phyloP scores from a whole-genome alignment of 331 rosid species.

The Dryas integrifolia region DNA sequence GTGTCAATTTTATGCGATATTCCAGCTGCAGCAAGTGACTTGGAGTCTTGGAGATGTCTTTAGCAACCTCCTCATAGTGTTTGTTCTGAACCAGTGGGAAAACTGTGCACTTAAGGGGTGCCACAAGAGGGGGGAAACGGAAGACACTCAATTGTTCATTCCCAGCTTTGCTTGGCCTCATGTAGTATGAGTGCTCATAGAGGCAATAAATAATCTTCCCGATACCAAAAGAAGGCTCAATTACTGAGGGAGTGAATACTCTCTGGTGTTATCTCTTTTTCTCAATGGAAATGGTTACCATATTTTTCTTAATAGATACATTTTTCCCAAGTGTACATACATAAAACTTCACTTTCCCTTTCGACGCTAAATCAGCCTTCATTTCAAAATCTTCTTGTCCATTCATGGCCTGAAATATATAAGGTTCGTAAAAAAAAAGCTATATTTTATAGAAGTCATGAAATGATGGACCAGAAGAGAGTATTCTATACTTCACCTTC shows the following conservation, averaged over 20 bases:
- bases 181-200: constrained; percentile 83
- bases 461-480: constrained; percentile 16
- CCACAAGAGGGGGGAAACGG: constrained; percentile 81
- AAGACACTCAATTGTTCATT: constrained; percentile 76
- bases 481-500: constrained; percentile 56
- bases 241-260: constrained; percentile 95
- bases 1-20: constrained; percentile 81
- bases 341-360: constrained; percentile 69
- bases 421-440: constrained; percentile 14
- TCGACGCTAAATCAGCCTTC: constrained; percentile 66
- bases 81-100: constrained; percentile 95
- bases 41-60: constrained; percentile 76
- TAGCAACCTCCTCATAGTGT: constrained; percentile 75
- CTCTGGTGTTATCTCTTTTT: constrained; percentile 83
- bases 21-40: constrained; percentile 75
- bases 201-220: constrained; percentile 95
- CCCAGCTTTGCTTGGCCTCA: constrained; percentile 75
- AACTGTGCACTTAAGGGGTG: constrained; percentile 96
- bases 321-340: constrained; percentile 71
- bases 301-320: constrained; percentile 54
- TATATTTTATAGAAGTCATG: constrained; percentile 3
- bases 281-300: constrained; percentile 80
- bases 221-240: constrained; percentile 94
- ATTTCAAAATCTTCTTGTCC: constrained; percentile 80
- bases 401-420: constrained; percentile 67